phyloP scores from a whole-genome alignment of 345 rosid genomes.

The Acer campestre region DNA sequence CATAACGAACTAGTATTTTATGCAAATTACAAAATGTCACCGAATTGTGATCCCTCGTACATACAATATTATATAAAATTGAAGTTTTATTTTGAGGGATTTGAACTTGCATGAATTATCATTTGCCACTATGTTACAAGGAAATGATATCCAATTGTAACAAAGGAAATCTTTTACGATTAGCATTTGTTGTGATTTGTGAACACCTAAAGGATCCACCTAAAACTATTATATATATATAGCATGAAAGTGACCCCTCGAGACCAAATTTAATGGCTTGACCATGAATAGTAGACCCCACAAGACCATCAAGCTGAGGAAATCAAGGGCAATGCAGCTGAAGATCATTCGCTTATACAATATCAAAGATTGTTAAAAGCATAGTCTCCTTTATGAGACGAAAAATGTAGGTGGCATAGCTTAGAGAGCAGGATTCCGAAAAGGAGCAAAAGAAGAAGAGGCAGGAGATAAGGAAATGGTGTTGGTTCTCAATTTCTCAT shows the following conservation, averaged over 20 bases:
- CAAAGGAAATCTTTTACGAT: too few species aligned
- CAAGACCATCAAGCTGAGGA: conserved; percentile 36
- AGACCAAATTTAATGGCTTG: conserved; percentile 45
- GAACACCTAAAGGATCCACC: not conserved
- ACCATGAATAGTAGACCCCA: too few species aligned
- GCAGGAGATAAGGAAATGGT: conserved; percentile 39
- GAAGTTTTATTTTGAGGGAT: not conserved
- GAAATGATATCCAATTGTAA: too few species aligned
- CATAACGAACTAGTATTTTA: too few species aligned
- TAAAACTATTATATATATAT: not conserved
- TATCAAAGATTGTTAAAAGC: conserved; percentile 18
- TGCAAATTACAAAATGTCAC: too few species aligned
- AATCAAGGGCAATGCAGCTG: conserved; percentile 46
- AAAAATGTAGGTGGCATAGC: conserved; percentile 44
- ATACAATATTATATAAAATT: not conserved
- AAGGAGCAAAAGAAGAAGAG: conserved; percentile 53
- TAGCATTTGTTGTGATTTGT: not conserved
- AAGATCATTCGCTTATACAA: conserved; percentile 49
- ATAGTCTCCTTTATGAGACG: conserved; percentile 28
- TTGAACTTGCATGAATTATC: not conserved
- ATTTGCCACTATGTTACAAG: too few species aligned
- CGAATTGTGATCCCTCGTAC: not conserved
- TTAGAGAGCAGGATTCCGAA: conserved; percentile 41
- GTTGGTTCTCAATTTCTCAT: conserved; percentile 22
- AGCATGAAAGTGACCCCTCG: conserved; percentile 19